These are phyloP conservation scores for Geotrichum klebahnii DNA, from an alignment of 1,139 yeast species.

Conservation along the genomic window DNA sequence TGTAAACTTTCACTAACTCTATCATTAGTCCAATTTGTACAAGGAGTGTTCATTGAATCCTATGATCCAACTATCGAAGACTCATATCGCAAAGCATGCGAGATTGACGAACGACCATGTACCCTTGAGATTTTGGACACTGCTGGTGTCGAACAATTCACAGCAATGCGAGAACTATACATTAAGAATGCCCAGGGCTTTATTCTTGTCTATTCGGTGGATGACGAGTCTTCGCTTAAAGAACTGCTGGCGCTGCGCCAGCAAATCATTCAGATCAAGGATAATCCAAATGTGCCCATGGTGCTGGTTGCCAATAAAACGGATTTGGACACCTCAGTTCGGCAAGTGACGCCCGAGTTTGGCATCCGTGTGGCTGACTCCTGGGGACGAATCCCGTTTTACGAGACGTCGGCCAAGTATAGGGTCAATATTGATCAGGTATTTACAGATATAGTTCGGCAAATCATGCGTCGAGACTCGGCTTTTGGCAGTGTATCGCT, in stretches of 20 bases:
- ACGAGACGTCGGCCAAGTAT: slow-evolving; percentile 76
- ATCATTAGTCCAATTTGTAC: slow-evolving; percentile 35
- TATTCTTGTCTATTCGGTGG: slow-evolving; percentile 70
- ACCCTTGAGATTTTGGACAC: slow-evolving; percentile 46
- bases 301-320: slow-evolving; percentile 47
- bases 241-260: slow-evolving; percentile 78
- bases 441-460: slow-evolving; percentile 81
- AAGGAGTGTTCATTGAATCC: slow-evolving; percentile 65
- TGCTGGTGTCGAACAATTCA: slow-evolving; percentile 48
- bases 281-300: slow-evolving; percentile 41
- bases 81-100: slow-evolving; percentile 42
- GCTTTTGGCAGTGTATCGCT: slow-evolving; percentile 24
- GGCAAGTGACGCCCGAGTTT: slow-evolving; percentile 42
- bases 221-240: slow-evolving; percentile 74
- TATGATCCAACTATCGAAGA: slow-evolving; percentile 95
- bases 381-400: slow-evolving; percentile 90
- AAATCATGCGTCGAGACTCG: slow-evolving; percentile 43
- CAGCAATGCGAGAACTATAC: slow-evolving; percentile 63
- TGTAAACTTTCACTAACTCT: too few species aligned
- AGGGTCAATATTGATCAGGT: slow-evolving; percentile 85
- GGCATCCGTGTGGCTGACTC: slow-evolving; percentile 67
- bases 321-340: slow-evolving; percentile 74
- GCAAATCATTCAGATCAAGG: slow-evolving; percentile 89
- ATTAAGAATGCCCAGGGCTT: slow-evolving; percentile 47
- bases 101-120: slow-evolving; percentile 41